Base-by-base conservation (phyloP, 2,329 filamentous ascomycete species). In the Aspergillus brasiliensis region DNA sequence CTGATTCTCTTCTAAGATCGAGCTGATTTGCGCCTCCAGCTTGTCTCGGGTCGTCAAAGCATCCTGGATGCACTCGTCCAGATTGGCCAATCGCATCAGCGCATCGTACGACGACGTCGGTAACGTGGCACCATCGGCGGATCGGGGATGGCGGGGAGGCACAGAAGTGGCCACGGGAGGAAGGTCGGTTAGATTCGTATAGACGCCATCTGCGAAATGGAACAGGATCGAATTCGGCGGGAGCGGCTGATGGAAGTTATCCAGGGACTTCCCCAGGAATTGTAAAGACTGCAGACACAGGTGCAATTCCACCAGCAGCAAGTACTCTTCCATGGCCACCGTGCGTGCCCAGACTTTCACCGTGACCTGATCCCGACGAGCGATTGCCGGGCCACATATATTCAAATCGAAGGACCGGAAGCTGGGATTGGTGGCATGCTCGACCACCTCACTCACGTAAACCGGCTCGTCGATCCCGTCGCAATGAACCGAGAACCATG, bases 51-150 rank as follows among this genome's bases (percentile, higher is more conserved):
- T 96, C 1, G 88, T 85, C 8, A 97, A 79, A 1, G 92, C 92
- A 75, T 98, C 94, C 72, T 96, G 92, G 23, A 97, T 91, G 57
- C 92, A 96, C 72, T 90, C 91, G 63, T 97, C 92, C 15, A 98
- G 82, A 59, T 93, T 97, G 5, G 91, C 89, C 10, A 98, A 82
- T 61, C 91, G 89, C 88, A 97, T 94, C 19, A 98, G 81, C 2
- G 91, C 87, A 70, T 92, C 92, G 74, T 96, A 97, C 0, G 92
- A 92, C 0, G 92, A 92, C 0, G 90, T 92, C 0, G 84, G 71
- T n/a, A 84, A 79, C 0, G 84, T 73, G 2, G 80, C 67, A 1
- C 82, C 75, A 5, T 83, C 81, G 23, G 84, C 78, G 54, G 68
- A 74, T 10, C 74, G 71, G 3, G 71, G 67, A n/a, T 71, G 65